Base-by-base conservation (phyloP, 176 grass and related monocot species). In the Pontederia crassipes region DNA sequence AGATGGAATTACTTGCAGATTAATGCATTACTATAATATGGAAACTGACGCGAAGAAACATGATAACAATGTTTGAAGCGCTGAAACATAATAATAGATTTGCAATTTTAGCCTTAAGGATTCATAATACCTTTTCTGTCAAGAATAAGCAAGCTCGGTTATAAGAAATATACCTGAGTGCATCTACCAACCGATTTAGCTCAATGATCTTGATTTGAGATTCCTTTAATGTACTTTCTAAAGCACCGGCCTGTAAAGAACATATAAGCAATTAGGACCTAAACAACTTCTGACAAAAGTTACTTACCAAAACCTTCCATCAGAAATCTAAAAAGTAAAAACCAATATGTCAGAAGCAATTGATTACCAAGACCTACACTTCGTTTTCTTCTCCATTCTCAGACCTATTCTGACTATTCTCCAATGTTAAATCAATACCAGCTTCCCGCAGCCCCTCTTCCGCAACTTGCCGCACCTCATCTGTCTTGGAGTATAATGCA, bases 151-250 rank as follows among this genome's bases (percentile, higher is more conserved):
- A 40, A 40, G 32, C 32, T 40, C 6, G 6, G 32, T 40, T 40
- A 40, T 40, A 40, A 7, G 6, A 40, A 40, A 56, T 16, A 17
- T 83, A 98, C 94, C 94, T 98, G 62, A 93, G 89, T 58, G 82
- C 94, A 83, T 98, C 82, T 9, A 98, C 88, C 77, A 98, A 86
- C 63, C 92, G 88, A 61, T 93, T 76, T 14, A 89, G 82, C 85
- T 98, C 94, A 72, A 98, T 45, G 9, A 98, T 98, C 74, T 77
- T 98, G 63, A 88, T 47, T 51, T 98, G 94, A 28, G 94, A 98
- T 32, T 98, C 88, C 72, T 98, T 98, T 65, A 98, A 76, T 57
- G 79, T 93, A 78, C 82, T 98, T 81, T 80, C 94, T 18, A 98
- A 65, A 59, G 88, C 88, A 28, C 88, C 94, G 12, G 94, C 94